These are phyloP conservation scores for Lolium multiflorum DNA, from an alignment of 176 grass and related monocot genomes.

Conservation along the genomic window DNA sequence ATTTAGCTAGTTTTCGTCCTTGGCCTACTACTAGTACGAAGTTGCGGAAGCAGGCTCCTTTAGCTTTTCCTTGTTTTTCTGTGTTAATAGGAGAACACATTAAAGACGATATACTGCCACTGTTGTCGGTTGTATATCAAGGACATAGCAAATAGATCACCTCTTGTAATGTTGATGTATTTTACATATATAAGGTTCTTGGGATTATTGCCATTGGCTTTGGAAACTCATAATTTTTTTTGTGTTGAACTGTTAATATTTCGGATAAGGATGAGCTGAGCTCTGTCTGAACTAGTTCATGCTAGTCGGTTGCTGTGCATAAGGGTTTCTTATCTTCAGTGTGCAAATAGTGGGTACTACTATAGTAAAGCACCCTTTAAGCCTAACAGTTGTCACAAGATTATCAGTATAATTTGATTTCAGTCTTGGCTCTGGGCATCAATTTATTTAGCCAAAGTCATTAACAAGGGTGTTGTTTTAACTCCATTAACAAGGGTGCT, in stretches of 20 bases:
- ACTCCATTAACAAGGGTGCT: not conserved
- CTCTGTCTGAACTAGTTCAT: not conserved
- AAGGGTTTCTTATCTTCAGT: not conserved
- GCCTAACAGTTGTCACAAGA: not conserved
- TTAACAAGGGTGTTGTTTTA: not conserved
- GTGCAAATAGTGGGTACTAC: not conserved
- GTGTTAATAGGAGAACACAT: not conserved
- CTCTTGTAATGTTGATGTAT: not conserved
- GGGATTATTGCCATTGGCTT: not conserved
- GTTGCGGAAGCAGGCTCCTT: not conserved
- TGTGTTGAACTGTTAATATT: not conserved
- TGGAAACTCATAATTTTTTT: not conserved
- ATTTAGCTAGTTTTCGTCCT: slow-evolving; percentile 12
- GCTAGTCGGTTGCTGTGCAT: not conserved
- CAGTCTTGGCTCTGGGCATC: not conserved
- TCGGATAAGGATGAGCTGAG: slow-evolving; percentile 1
- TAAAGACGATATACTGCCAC: not conserved
- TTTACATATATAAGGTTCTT: not conserved
- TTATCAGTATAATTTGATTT: not conserved
- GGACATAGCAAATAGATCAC: not conserved
- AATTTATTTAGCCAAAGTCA: not conserved
- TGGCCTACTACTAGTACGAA: too few relatives aligned
- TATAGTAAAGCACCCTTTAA: not conserved
- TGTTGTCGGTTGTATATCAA: not conserved
- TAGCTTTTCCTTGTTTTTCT: slow-evolving; percentile 5